Evolutionary conservation across 2,329 filamentous ascomycete species (phyloP).

Genomic region (Xylaria sp.): DNA sequence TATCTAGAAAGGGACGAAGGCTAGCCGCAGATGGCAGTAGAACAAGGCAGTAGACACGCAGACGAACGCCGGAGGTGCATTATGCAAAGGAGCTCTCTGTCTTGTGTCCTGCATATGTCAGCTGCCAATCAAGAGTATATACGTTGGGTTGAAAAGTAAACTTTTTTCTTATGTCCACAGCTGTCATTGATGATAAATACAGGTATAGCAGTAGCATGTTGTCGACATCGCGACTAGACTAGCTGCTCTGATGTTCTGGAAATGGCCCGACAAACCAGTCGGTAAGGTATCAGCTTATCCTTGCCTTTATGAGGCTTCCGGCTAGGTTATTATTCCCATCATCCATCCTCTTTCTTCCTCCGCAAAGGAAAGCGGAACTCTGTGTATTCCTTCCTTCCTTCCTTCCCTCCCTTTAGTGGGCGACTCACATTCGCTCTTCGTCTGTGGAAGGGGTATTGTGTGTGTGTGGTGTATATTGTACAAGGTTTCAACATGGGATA

Average conservation of each 20-base stretch:
- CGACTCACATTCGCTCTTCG: background rate
- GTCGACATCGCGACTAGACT: background rate
- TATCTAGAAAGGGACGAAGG: background rate
- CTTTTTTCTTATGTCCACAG: slow-evolving; percentile 19
- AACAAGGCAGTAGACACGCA: background rate
- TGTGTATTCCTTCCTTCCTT: background rate
- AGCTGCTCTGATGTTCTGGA: slow-evolving; percentile 3
- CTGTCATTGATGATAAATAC: slow-evolving; percentile 2
- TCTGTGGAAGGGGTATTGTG: background rate
- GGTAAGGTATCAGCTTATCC: slow-evolving; percentile 6
- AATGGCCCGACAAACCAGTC: slow-evolving; percentile 4
- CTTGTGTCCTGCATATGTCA: background rate
- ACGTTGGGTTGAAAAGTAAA: background rate
- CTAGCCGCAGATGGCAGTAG: background rate
- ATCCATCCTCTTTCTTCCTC: slow-evolving; percentile 6
- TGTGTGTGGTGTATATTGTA: slow-evolving; percentile 19
- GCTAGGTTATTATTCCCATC: slow-evolving; percentile 10
- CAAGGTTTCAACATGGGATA: background rate
- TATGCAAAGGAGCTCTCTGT: background rate
- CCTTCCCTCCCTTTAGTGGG: background rate
- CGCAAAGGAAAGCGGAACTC: background rate
- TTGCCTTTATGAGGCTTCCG: slow-evolving; percentile 1
- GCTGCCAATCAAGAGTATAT: background rate
- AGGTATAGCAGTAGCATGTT: slow-evolving; percentile 3
- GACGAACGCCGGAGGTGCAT: background rate